Evolutionary conservation across 192 early-diverging fungal species (phyloP).

Genomic region (Backusella westeae): DNA sequence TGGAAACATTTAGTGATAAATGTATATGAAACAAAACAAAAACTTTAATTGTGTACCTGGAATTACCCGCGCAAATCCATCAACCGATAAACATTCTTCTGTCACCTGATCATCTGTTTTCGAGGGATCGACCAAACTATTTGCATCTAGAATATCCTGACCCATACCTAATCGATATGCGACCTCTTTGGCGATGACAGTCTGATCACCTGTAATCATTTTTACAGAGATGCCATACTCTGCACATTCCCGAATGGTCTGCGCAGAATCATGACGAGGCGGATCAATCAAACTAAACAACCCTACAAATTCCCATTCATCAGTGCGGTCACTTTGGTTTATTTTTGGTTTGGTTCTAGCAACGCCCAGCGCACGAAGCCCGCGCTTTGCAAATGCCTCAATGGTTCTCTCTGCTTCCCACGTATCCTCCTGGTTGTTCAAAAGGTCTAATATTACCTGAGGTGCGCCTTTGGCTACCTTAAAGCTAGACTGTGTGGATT

Average conservation of each 20-base stretch:
- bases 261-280: constrained; percentile 63
- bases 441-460: constrained; percentile 61
- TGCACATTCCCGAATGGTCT: constrained; percentile 63
- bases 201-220: constrained; percentile 83
- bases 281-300: constrained; percentile 69
- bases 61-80: constrained; percentile 79
- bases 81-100: constrained; percentile 55
- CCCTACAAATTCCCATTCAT: constrained; percentile 62
- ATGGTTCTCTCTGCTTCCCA: constrained; percentile 47
- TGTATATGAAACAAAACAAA: constrained; percentile 13
- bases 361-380: constrained; percentile 72
- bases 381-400: constrained; percentile 57
- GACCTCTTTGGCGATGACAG: constrained; percentile 71
- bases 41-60: constrained; percentile 39
- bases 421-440: constrained; percentile 30
- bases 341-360: constrained; percentile 51
- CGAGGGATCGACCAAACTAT: constrained; percentile 45
- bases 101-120: constrained; percentile 51
- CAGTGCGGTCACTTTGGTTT: constrained; percentile 1
- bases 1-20: background rate
- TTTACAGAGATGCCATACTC: constrained; percentile 68
- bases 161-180: constrained; percentile 67
- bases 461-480: constrained; percentile 74
- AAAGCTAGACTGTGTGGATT: constrained; percentile 48
- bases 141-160: constrained; percentile 64